Evolutionary conservation across 805 yeast species (phyloP), one percentile per base, ranked within the genome.

Genomic region (Pichia exigua): DNA sequence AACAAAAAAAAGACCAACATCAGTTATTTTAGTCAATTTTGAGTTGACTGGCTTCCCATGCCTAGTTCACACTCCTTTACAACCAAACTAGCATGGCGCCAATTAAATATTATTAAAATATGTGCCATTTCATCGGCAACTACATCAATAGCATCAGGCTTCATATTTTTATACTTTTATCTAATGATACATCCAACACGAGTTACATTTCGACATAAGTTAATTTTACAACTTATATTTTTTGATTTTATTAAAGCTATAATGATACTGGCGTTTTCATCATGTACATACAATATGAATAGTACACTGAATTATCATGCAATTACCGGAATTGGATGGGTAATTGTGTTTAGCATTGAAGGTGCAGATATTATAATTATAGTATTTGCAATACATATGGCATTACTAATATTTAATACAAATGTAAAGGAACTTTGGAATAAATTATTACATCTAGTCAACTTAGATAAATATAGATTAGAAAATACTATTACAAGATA

Each of bases 281-380:
- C 58, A 2, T 44, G 49, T 1, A 54, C 61, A 2, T 17, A 51
- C 1, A 12, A 13, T 11, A 22, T 12, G 2, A 46, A 56, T 39
- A 15, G 30, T 10, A 41, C 57, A 1, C 13, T 43, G 2, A 59
- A 58, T 44, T 30, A 27, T 2, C 65, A 64, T 30, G 79, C 85
- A 61, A n/a, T 83, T 59, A 79, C 82, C 61, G 78, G 81, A 5
- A 75, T 85, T 38, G 96, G 96, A 2, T 89, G 86, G 73, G 82
- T 87, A 66, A 85, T 95, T 1, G 87, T 91, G 3, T 74, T 82
- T 41, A 76, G 88, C 22, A 84, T 86, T 15, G 95, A 87, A 66
- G 95, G 95, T 21, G 89, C 91, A 1, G 97, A 90, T 66, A 62
- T 88, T 38, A 90, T 94, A 18, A 90, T 89, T 48, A 70, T 88